Base-by-base conservation (phyloP, 352 stramenopile species). In the Elongisporangium anandrum region DNA sequence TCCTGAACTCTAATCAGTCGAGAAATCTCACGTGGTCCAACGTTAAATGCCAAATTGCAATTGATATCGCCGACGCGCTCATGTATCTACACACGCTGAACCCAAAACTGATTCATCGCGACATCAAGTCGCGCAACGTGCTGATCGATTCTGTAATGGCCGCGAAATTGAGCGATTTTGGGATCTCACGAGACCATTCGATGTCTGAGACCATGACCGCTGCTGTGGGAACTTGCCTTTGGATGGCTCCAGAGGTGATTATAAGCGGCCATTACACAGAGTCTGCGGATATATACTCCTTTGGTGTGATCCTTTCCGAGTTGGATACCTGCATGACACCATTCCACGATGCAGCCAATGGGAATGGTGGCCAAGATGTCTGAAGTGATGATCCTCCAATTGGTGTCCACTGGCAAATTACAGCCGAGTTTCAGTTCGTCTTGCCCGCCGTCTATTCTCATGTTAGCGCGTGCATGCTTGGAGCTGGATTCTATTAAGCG, bases 41-140 rank as follows among this genome's bases (percentile, higher is more conserved):
- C 47, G 52, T 79, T 22, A 93, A 91, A 66, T 84, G 77, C 51
- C 73, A 88, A 57, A 79, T 86, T 58, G 83, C 81, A 4, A 79
- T 89, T 57, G 77, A 91, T 57, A 65, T 93, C 2, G 68, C 79
- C 13, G 78, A 90, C 47, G 79, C 72, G 20, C 69, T 93, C 24
- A 81, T 86, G 57, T 88, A 89, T 60, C 56, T 93, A 57, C 83
- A 93, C 69, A 77, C 77, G 38, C 53, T 87, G 16, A 82, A 84
- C 58, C 72, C 77, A 21, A 86, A 86, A 62, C 60, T 88, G 4
- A 85, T 87, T 29, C 76, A 88, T 56, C 77, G 81, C 39, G 78
- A 90, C 56, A 66, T 90, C 24, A 88, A 87, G 65, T 87, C 79
- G 22, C 76, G 77, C 23, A 91, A 89, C 57, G 68, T 91, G 20